Conservation (phyloP, 78 protist species). For the Parvularia atlantis region DNA sequence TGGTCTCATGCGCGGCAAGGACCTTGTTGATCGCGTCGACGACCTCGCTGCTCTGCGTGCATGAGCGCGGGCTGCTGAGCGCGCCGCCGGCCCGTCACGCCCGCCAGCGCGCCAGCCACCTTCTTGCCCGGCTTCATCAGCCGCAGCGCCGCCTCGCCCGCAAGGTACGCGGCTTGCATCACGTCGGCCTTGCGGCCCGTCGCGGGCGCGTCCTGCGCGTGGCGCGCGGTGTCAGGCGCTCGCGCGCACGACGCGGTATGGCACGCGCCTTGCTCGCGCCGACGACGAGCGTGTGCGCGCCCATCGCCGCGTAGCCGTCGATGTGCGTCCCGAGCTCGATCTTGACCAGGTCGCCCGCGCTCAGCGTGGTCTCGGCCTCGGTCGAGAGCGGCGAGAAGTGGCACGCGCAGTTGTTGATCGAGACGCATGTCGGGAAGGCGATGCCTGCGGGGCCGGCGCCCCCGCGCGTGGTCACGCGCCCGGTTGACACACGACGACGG, state of each 20-base stretch:
- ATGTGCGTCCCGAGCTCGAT: slow-evolving; percentile 92
- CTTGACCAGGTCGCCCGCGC: slow-evolving; percentile 87
- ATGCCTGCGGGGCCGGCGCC: slow-evolving; percentile 45
- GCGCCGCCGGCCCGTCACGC: no score
- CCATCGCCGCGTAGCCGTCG: slow-evolving; percentile 82
- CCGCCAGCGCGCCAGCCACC: no score
- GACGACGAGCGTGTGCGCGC: slow-evolving; percentile 77
- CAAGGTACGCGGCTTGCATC: slow-evolving; percentile 83
- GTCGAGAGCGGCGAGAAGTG: slow-evolving; percentile 82
- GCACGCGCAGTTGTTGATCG: slow-evolving; percentile 83
- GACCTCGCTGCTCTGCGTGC: no score
- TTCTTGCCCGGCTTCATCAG: slow-evolving; percentile 1
- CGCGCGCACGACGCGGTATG: no score
- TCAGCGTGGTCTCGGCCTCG: slow-evolving; percentile 36
- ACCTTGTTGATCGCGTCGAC: no score
- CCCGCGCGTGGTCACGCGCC: neutral
- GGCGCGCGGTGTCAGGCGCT: no score
- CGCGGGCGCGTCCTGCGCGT: slow-evolving; percentile 7
- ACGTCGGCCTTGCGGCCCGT: slow-evolving; percentile 74
- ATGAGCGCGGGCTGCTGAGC: no score
- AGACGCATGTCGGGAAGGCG: slow-evolving; percentile 93
- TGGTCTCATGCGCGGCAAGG: no score
- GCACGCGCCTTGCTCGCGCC: no score
- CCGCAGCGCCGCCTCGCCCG: slow-evolving; percentile 66
- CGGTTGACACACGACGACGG: neutral